These are phyloP conservation scores for Thalia dealbata DNA, from an alignment of 176 grass and related monocot species.

Conservation along the genomic window DNA sequence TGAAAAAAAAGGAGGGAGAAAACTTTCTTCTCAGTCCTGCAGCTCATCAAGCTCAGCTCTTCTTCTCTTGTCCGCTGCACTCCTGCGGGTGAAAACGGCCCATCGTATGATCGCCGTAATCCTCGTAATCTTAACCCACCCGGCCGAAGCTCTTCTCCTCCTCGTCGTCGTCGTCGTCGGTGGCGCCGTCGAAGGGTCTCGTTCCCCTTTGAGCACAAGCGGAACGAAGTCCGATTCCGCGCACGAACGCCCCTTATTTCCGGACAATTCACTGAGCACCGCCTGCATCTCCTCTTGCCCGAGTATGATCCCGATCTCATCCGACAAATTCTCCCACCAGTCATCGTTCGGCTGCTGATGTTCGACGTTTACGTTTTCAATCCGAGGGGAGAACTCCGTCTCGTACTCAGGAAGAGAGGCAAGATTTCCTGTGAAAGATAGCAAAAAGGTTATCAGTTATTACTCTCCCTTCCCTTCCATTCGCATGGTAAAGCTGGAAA, in stretches of 20 bases:
- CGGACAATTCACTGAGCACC: not conserved
- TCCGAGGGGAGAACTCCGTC: too few relatives aligned
- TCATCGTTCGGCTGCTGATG: too few relatives aligned
- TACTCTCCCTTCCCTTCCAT: too few relatives aligned
- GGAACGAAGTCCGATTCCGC: slow-evolving; percentile 30
- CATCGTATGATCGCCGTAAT: slow-evolving; percentile 73
- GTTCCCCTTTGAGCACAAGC: too few relatives aligned
- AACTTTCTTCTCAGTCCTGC: slow-evolving; percentile 28
- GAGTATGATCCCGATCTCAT: slow-evolving; percentile 49
- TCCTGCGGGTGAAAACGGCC: slow-evolving; percentile 67
- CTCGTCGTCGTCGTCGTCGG: too few relatives aligned
- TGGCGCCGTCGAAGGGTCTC: too few relatives aligned
- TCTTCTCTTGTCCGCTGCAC: slow-evolving; percentile 59
- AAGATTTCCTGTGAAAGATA: too few relatives aligned
- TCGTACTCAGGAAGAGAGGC: too few relatives aligned
- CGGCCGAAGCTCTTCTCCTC: slow-evolving; percentile 55
- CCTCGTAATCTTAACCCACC: slow-evolving; percentile 80
- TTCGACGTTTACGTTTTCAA: too few relatives aligned
- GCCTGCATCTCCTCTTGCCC: slow-evolving; percentile 57
- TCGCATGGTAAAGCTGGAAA: too few relatives aligned
- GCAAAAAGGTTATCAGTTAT: too few relatives aligned
- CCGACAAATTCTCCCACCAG: slow-evolving; percentile 37
- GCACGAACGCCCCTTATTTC: not conserved
- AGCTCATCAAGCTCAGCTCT: slow-evolving; percentile 51
- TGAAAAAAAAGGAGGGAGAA: too few relatives aligned